These are phyloP conservation scores for Apiospora rasikravindrae DNA, from an alignment of 2,329 filamentous ascomycete genomes.

Conservation along the genomic window DNA sequence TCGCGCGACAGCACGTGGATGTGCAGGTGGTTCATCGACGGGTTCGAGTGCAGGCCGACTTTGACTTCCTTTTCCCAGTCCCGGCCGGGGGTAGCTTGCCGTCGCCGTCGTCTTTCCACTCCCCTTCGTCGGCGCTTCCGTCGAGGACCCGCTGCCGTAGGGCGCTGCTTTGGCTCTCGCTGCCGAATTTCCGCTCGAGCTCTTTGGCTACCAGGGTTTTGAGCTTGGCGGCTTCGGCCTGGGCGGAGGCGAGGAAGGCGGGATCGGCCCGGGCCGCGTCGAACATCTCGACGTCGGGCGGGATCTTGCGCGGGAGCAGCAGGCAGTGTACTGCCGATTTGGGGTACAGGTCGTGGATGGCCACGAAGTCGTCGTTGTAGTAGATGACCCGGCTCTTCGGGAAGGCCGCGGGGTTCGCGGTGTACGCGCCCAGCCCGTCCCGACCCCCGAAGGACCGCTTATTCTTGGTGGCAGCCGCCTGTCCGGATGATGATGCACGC, in stretches of 20 bases:
- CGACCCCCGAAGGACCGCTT: conserved; percentile 41
- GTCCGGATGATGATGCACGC: conserved; percentile 27
- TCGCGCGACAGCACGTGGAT: conserved; percentile 86
- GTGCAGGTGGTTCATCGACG: conserved; percentile 92
- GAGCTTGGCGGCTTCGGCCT: conserved; percentile 64
- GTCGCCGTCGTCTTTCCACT: conserved; percentile 26
- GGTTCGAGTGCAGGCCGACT: conserved; percentile 82
- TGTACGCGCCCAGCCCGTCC: conserved; percentile 71
- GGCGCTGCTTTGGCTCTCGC: conserved; percentile 65
- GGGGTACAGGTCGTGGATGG: conserved; percentile 83
- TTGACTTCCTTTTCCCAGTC: conserved; percentile 80
- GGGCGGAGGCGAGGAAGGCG: conserved; percentile 70
- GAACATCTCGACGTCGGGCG: conserved; percentile 73
- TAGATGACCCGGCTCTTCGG: conserved; percentile 66
- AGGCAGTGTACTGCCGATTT: conserved; percentile 87
- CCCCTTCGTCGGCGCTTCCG: conserved; percentile 51
- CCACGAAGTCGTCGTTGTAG: conserved; percentile 71
- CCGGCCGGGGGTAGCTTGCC: conserved; percentile 69
- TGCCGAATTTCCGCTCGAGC: conserved; percentile 71
- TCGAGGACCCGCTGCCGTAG: conserved; percentile 71
- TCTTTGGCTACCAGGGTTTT: conserved; percentile 73
- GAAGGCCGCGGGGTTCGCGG: conserved; percentile 64
- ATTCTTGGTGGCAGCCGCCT: conserved; percentile 1
- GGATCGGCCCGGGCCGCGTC: conserved; percentile 71
- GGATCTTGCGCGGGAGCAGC: conserved; percentile 74